phyloP scores from a whole-genome alignment of 2,329 filamentous ascomycete genomes.

The Blastomyces percursus region DNA sequence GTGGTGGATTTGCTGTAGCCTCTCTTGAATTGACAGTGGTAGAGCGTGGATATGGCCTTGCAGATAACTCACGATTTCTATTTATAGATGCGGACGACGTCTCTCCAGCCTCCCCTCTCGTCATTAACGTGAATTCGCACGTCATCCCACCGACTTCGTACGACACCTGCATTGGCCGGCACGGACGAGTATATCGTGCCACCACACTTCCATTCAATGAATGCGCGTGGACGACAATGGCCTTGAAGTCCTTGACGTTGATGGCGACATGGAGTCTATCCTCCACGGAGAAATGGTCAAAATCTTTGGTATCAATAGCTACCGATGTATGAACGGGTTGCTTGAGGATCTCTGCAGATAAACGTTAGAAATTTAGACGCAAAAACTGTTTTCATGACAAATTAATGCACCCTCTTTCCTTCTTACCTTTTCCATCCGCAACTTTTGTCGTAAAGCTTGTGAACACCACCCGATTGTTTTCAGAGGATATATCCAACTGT shows the following conservation, averaged over 20 bases:
- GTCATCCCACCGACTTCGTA: slow-evolving; percentile 46
- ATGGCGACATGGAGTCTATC: slow-evolving; percentile 52
- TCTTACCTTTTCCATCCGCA: slow-evolving; percentile 46
- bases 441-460: slow-evolving; percentile 58
- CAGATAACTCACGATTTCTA: slow-evolving; percentile 30
- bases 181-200: slow-evolving; percentile 49
- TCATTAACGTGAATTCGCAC: slow-evolving; percentile 56
- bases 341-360: slow-evolving; percentile 47
- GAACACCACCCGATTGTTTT: slow-evolving; percentile 48
- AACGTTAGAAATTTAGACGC: slow-evolving; percentile 10
- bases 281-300: slow-evolving; percentile 49
- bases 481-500: slow-evolving; percentile 51
- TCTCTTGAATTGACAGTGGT: slow-evolving; percentile 9
- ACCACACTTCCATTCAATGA: slow-evolving; percentile 45
- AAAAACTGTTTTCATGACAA: background rate
- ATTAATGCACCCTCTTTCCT: background rate
- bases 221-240: slow-evolving; percentile 52
- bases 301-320: slow-evolving; percentile 50
- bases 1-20: slow-evolving; percentile 14
- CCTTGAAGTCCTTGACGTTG: slow-evolving; percentile 55
- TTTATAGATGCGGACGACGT: slow-evolving; percentile 32
- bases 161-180: slow-evolving; percentile 49
- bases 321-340: slow-evolving; percentile 56
- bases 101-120: slow-evolving; percentile 44
- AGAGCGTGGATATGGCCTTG: slow-evolving; percentile 28